A percentile compares a stretch with the other conserved stretches of the same genome.
These are phyloP conservation scores for Ceratobasidium sp. DNA, from an alignment of 1,284 basidiomycete species.

Conservation along the genomic window DNA sequence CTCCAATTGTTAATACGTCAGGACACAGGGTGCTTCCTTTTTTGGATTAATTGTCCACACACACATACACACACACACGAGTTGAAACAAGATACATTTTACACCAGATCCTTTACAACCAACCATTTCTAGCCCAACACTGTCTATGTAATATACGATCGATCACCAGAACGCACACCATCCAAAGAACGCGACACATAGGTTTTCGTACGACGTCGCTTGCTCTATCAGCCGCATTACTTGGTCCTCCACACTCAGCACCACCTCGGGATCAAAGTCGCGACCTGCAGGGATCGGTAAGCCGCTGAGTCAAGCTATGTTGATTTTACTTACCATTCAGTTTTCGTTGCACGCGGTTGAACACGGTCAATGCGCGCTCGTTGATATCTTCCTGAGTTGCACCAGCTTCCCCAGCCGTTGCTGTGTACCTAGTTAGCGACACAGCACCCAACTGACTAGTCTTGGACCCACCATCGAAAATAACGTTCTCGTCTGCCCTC, in stretches of 20 bases:
- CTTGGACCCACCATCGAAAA: constrained; percentile 31
- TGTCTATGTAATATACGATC: constrained; percentile 19
- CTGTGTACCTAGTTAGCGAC: constrained; percentile 50
- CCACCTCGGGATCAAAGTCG: constrained; percentile 58
- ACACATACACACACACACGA: neutral
- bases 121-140: constrained; percentile 22
- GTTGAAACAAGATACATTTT: constrained; percentile 32
- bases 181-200: constrained; percentile 94
- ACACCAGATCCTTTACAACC: constrained; percentile 25
- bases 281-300: constrained; percentile 22
- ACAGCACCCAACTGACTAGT: constrained; percentile 12
- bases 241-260: constrained; percentile 75
- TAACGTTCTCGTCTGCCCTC: constrained; percentile 56
- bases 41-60: constrained; percentile 18
- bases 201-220: constrained; percentile 88
- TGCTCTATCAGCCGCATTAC: constrained; percentile 90
- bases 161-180: constrained; percentile 62
- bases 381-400: constrained; percentile 82
- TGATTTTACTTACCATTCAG: constrained; percentile 69
- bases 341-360: constrained; percentile 91
- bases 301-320: constrained; percentile 7
- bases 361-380: constrained; percentile 84
- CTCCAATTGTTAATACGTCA: constrained; percentile 33
- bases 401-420: constrained; percentile 61
- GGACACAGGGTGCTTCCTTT: constrained; percentile 37